Conservation (phyloP, 2,329 filamentous ascomycete species). For the Botryotinia calthae region DNA sequence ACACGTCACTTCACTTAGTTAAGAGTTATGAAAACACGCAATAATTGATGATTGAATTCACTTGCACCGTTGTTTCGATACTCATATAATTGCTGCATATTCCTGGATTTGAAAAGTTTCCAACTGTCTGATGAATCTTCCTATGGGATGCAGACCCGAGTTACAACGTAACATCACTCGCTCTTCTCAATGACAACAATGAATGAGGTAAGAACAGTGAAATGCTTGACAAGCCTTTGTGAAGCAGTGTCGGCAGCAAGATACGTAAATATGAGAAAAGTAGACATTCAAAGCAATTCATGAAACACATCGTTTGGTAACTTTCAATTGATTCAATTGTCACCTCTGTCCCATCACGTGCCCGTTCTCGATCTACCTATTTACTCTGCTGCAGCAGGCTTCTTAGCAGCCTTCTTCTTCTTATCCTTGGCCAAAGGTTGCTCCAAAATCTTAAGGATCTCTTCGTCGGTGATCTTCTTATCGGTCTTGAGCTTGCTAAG, state of each 20-base stretch:
- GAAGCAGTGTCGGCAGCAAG: constrained; percentile 27
- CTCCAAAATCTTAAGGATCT: constrained; percentile 91
- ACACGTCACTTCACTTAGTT: constrained; percentile 9
- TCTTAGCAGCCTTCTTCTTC: constrained; percentile 54
- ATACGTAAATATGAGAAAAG: constrained; percentile 19
- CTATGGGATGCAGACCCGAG: constrained; percentile 16
- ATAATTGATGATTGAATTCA: constrained; percentile 7
- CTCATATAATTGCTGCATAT: constrained; percentile 29
- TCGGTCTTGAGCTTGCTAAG: constrained; percentile 83
- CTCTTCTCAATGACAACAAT: constrained; percentile 1
- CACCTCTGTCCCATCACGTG: constrained; percentile 25
- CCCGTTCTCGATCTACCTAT: constrained; percentile 41
- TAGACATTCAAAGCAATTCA: background rate
- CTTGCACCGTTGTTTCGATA: background rate
- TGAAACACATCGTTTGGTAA: constrained; percentile 2
- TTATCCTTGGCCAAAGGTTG: constrained; percentile 76
- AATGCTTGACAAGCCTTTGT: constrained; percentile 16
- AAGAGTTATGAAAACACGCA: background rate
- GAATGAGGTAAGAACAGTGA: constrained; percentile 6
- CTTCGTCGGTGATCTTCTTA: constrained; percentile 97
- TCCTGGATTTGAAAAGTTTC: constrained; percentile 31
- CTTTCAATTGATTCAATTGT: background rate
- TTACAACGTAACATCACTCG: background rate
- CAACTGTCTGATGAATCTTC: constrained; percentile 22
- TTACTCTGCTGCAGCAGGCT: constrained; percentile 37